Base-by-base conservation (phyloP, 192 early-diverging fungal species). In the Coemansia sp. region DNA sequence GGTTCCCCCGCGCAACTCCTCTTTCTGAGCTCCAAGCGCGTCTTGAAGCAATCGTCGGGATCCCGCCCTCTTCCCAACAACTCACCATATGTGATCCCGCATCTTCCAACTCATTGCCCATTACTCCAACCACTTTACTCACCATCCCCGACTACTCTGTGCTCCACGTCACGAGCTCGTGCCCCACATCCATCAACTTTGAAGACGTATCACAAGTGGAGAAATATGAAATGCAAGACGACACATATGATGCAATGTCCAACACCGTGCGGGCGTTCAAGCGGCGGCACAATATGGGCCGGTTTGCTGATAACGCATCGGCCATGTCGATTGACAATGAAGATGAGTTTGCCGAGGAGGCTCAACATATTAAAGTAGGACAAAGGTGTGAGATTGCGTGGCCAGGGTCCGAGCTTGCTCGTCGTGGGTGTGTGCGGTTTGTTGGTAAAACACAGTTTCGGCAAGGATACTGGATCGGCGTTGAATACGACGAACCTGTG, bases 401-500 rank as follows among this genome's bases (percentile, higher is more conserved):
- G 10, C 89, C 29, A 32, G 29, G 29, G 29, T 32, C 29, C 5
- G 29, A 32, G 29, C 29, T 32, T 32, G 29, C 29, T 32, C 29
- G 83, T 32, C 69, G 87, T 10, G 92, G 92, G 6, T 79, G 79
- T 0, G 92, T 93, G 35, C 59, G 82, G 51, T 93, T 85, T 75
- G 86, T 97, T 19, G 94, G 94, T 64, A 70, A 82, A 69, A 70
- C 88, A 0, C 68, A 86, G 59, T 95, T 98, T 68, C 90, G 94
- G 66, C 75, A 87, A 0, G 97, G 97, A 4, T 85, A 83, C 54
- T 98, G 96, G 96, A 88, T 97, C 17, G 97, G 97, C 60, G 75
- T 98, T 15, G 87, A 95, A 65, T 96, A 94, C 60, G 97, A 98
- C 61, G 97, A 98, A 66, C 97, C 97, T 0, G 67, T 97, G 45